These are phyloP conservation scores for Zalerion maritima DNA, from an alignment of 495 filamentous ascomycete species.

Conservation along the genomic window DNA sequence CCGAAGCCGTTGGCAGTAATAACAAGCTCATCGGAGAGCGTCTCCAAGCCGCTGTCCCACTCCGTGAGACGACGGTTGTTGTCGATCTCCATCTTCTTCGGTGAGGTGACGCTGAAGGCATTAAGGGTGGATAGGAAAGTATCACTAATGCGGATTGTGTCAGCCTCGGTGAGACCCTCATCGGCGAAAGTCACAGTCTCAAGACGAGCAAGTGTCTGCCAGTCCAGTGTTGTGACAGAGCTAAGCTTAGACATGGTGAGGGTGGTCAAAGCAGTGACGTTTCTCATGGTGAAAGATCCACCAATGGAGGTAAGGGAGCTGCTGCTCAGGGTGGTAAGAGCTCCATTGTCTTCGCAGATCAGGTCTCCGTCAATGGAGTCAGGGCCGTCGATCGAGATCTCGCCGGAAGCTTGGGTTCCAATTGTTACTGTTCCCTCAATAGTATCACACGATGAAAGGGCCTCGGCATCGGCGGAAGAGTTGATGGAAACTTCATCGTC, in stretches of 20 bases:
- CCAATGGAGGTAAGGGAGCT: slow-evolving; percentile 31
- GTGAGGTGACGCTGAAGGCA: slow-evolving; percentile 58
- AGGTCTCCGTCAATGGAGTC: slow-evolving; percentile 55
- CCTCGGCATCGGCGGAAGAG: slow-evolving; percentile 56
- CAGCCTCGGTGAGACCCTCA: slow-evolving; percentile 46
- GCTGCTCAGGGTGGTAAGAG: slow-evolving; percentile 42
- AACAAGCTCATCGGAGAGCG: slow-evolving; percentile 46
- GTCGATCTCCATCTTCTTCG: slow-evolving; percentile 55
- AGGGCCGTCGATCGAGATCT: slow-evolving; percentile 41
- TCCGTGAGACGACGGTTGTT: slow-evolving; percentile 60
- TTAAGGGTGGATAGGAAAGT: slow-evolving; percentile 60
- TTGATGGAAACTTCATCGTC: slow-evolving; percentile 42
- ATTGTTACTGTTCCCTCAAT: slow-evolving; percentile 60
- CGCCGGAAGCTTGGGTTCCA: slow-evolving; percentile 31
- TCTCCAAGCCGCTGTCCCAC: slow-evolving; percentile 57
- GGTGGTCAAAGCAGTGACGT: slow-evolving; percentile 47
- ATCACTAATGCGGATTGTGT: slow-evolving; percentile 59
- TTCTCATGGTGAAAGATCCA: slow-evolving; percentile 49
- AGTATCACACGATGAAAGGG: slow-evolving; percentile 48
- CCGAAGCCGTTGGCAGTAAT: slow-evolving; percentile 51
- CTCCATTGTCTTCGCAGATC: slow-evolving; percentile 38
- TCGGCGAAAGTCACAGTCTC: slow-evolving; percentile 47
- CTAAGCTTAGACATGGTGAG: slow-evolving; percentile 49
- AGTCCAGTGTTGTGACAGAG: slow-evolving; percentile 49
- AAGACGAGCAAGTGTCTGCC: slow-evolving; percentile 58